Evolutionary conservation across 805 yeast species (phyloP), one percentile per base, ranked within the genome.

Genomic region (Metschnikowia peoriensis): DNA sequence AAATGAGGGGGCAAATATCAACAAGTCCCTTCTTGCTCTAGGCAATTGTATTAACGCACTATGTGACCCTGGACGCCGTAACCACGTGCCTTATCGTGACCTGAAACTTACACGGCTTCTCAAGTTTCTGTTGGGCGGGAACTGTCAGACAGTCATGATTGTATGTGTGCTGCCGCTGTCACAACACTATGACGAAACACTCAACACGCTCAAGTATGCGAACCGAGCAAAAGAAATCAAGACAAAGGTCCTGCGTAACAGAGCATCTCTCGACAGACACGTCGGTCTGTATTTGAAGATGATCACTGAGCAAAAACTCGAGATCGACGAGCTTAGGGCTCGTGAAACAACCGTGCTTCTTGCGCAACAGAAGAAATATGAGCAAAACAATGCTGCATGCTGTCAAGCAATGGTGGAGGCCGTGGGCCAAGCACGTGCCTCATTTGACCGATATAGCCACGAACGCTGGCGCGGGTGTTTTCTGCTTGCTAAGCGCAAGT

Each of bases 1-100:
- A 12, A 81, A 82, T 51, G 98, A 93, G 67, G 97, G 98, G 28
- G 98, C 97, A 12, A 89, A 89, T 66, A 93, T 93, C 64, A 93
- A 93, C 71, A 83, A 85, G 65, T 90, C 97, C 0, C 73, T 93
- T 43, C 70, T 93, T 46, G 97, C 98, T 0, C 75, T 93, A 44
- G 98, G 97, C 0, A 92, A 91, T 64, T 93, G 97, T 68, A 92
- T 93, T 56, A 91, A 90, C 67, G 97, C 97, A 1, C 73, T 92
- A 41, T 89, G 97, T 69, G 91, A 86, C 58, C 81, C 83, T 6
- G 77, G 85, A 51, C 73, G 81, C 47, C 71, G 81, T 53, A 77
- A 80, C 61, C 97, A 91, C 70, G 81, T 93, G 10, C 98, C 98
- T 0, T 93, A 89, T 67, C 72, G 98, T 60, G 96, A 93, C 66